phyloP scores from a whole-genome alignment of 257 asterid species.

The Gynochthodes officinalis region DNA sequence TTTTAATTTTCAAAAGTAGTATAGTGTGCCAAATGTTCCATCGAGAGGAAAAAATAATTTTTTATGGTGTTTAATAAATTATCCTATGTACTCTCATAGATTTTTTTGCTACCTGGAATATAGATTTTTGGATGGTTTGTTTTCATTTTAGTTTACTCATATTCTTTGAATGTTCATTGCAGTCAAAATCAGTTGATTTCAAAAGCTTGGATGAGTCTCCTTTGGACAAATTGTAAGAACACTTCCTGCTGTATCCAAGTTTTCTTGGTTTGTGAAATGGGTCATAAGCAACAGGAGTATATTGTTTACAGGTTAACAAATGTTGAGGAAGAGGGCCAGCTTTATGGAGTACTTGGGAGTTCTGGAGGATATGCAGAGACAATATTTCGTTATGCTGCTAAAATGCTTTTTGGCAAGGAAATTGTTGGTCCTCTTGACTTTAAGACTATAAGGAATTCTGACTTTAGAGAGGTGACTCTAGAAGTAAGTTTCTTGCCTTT shows the following conservation, averaged over 20 bases:
- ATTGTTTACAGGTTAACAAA: conserved; percentile 57
- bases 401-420: conserved; percentile 57
- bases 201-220: conserved; percentile 76
- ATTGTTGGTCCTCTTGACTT: conserved; percentile 67
- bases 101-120: not conserved
- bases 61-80: not conserved
- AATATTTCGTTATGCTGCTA: conserved; percentile 73
- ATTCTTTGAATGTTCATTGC: conserved; percentile 30
- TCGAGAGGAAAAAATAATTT: not conserved
- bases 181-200: conserved; percentile 72
- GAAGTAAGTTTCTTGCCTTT: conserved; percentile 55
- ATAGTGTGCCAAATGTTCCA: not conserved
- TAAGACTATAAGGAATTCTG: conserved; percentile 75
- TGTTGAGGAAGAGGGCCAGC: conserved; percentile 59
- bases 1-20: not conserved
- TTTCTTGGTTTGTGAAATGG: conserved; percentile 8
- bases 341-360: conserved; percentile 79
- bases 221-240: conserved; percentile 72
- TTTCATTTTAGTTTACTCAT: not conserved
- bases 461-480: conserved; percentile 79
- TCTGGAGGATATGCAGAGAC: conserved; percentile 98
- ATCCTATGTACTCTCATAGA: not conserved
- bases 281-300: conserved; percentile 15
- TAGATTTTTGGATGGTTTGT: not conserved
- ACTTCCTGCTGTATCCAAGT: not conserved